Evolutionary conservation across 331 rosid genomes (phyloP).

Genomic region (Telfairia occidentalis): DNA sequence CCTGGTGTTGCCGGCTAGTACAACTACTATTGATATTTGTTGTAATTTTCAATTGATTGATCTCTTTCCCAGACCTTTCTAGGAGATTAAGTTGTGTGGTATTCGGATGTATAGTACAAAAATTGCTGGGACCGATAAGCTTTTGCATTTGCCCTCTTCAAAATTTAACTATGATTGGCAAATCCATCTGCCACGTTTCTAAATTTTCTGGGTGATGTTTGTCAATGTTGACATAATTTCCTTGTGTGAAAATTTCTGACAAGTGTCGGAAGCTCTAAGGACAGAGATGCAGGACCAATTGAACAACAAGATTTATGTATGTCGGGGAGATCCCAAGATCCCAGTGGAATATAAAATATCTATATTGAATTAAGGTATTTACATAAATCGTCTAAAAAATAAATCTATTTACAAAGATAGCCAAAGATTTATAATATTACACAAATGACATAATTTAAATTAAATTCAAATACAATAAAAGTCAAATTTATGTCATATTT

Average conservation of each 20-base stretch:
- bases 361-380: neutral
- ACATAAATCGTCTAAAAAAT: no score
- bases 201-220: neutral
- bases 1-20: neutral
- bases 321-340: neutral
- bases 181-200: slow-evolving; percentile 3
- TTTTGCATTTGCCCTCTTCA: slow-evolving; percentile 7
- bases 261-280: neutral
- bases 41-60: neutral
- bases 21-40: neutral
- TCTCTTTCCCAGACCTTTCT: neutral
- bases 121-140: neutral
- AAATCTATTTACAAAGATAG: no score
- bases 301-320: neutral
- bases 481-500: no score
- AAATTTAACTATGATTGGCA: neutral
- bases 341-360: slow-evolving; percentile 4
- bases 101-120: neutral
- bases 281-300: neutral
- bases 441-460: no score
- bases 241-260: neutral
- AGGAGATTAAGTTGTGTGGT: slow-evolving; percentile 10
- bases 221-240: neutral
- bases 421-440: no score
- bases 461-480: no score